Evolutionary conservation across 2,329 filamentous ascomycete species (phyloP).

Genomic region (Microsporum ferrugineum): DNA sequence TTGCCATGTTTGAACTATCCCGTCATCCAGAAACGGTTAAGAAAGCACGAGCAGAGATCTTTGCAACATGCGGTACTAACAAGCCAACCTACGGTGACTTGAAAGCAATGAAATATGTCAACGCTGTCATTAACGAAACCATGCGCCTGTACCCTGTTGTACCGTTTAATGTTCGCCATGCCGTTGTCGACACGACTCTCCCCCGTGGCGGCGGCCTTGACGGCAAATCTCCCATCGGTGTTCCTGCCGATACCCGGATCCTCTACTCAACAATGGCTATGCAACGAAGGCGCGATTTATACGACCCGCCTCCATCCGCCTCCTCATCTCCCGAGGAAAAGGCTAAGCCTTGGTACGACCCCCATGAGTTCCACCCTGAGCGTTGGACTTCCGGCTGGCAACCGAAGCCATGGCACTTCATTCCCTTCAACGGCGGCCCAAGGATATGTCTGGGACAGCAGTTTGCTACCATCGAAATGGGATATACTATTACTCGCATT

Average conservation of each 20-base stretch:
- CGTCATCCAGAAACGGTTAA: slow-evolving; percentile 55
- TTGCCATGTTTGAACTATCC: slow-evolving; percentile 71
- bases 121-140: slow-evolving; percentile 60
- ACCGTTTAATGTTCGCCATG: slow-evolving; percentile 65
- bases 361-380: slow-evolving; percentile 38
- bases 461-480: slow-evolving; percentile 50
- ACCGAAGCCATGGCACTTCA: slow-evolving; percentile 44
- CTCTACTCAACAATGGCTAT: slow-evolving; percentile 43
- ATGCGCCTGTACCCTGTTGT: slow-evolving; percentile 67
- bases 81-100: slow-evolving; percentile 61
- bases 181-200: slow-evolving; percentile 61
- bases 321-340: slow-evolving; percentile 4
- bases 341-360: slow-evolving; percentile 31
- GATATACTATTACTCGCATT: slow-evolving; percentile 37
- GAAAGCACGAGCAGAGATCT: slow-evolving; percentile 63
- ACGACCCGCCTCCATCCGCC: slow-evolving; percentile 25
- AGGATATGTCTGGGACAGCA: slow-evolving; percentile 49
- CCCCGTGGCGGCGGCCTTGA: slow-evolving; percentile 51
- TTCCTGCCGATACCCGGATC: slow-evolving; percentile 38
- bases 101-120: slow-evolving; percentile 77
- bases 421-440: slow-evolving; percentile 44
- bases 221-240: slow-evolving; percentile 34
- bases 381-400: slow-evolving; percentile 41
- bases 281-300: slow-evolving; percentile 42
- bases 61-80: slow-evolving; percentile 51